Evolutionary conservation across 345 rosid species (phyloP).

Genomic region (Linum tenue): DNA sequence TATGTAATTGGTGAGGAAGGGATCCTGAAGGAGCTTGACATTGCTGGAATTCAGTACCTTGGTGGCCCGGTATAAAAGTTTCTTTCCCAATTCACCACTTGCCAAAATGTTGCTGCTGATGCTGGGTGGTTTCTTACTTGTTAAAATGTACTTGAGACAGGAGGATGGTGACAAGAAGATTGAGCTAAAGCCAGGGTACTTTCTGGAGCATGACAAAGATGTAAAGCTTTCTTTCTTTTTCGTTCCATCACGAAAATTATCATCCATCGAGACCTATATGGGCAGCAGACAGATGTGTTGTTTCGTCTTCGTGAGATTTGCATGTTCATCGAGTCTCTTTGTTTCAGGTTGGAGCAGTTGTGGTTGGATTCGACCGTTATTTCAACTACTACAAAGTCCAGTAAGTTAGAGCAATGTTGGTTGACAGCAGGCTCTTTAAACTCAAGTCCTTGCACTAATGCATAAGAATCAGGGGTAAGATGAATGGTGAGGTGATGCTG

Average conservation of each 20-base stretch:
- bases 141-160: slow-evolving; percentile 6
- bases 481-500: not conserved
- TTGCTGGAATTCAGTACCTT: slow-evolving; percentile 82
- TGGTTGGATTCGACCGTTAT: slow-evolving; percentile 30
- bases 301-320: not conserved
- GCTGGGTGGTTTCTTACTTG: not conserved
- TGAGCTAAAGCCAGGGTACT: slow-evolving; percentile 27
- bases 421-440: not conserved
- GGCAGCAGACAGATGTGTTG: not conserved
- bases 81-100: not conserved
- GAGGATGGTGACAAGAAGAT: slow-evolving; percentile 24
- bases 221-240: slow-evolving; percentile 8
- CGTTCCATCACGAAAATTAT: not conserved
- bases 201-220: slow-evolving; percentile 26
- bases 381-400: slow-evolving; percentile 29
- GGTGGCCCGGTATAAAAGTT: slow-evolving; percentile 79
- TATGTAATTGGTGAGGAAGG: slow-evolving; percentile 97
- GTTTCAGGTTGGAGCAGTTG: slow-evolving; percentile 25
- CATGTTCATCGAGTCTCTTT: not conserved
- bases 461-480: not conserved
- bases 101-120: not conserved
- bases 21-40: slow-evolving; percentile 95
- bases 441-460: not conserved
- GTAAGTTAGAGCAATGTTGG: slow-evolving; percentile 10
- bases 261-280: not conserved